Evolutionary conservation across 352 stramenopile species (phyloP), one percentile per base, ranked within the genome.

Genomic region (Globisporangium polare): DNA sequence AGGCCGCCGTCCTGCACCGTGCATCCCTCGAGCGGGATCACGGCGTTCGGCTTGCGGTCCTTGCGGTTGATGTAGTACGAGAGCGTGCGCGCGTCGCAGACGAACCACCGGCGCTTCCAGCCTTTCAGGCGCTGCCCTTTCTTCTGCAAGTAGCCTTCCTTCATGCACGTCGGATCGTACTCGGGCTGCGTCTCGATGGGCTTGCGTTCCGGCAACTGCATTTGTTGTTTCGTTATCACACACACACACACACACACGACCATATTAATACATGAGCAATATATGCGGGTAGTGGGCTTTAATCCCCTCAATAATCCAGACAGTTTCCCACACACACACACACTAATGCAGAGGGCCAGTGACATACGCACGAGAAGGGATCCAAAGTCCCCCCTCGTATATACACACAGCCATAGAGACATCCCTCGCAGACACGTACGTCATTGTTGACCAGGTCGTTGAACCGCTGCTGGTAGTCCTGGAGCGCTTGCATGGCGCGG

Each of bases 101-200:
- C 86, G 59, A 95, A 95, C 78, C 86, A 95, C 39, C 86, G 83
- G 26, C 80, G 85, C 61, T 90, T 93, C 83, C 83, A 93, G 37
- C 83, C 75, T 66, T 91, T 90, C 7, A 95, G 69, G 7, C 83
- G 78, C 62, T 91, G 80, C 4, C 86, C 86, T 64, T 93, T 91
- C 69, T 95, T 95, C 72, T 92, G 81, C 24, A 95, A 60, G 53
- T 90, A 92, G 0, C 86, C 86, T 64, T 93, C 86, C 63, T 92
- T 90, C 78, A 95, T 88, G 64, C 75, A 82, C 27, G 56, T 63
- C 49, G 82, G 67, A 63, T 92, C 72, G 66, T 80, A 91, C 54
- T 77, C 68, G 15, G 69, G 27, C 33, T 86, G 60, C 35, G 71
- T 66, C 58, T 77, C 72, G 26, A 88, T 67, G 6, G 74, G 81